These are phyloP conservation scores for Hortaea werneckii DNA, from an alignment of 2,329 filamentous ascomycete genomes.

Conservation along the genomic window DNA sequence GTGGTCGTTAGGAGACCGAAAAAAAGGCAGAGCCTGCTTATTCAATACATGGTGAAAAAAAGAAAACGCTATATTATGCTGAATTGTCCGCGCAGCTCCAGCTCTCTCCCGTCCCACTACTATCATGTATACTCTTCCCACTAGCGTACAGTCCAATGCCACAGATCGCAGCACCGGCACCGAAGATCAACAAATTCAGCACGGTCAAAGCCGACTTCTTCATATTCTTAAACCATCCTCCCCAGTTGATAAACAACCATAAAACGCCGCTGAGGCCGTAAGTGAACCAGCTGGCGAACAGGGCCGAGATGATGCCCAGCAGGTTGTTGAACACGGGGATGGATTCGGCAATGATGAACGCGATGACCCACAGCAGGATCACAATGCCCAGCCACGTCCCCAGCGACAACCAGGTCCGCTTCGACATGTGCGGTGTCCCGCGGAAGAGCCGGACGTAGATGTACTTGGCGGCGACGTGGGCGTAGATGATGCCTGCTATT, in stretches of 20 bases:
- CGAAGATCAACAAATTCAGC: slow-evolving; percentile 33
- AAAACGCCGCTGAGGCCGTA: slow-evolving; percentile 26
- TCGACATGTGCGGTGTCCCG: slow-evolving; percentile 41
- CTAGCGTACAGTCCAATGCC: slow-evolving; percentile 20
- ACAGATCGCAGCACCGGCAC: slow-evolving; percentile 17
- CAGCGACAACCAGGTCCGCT: slow-evolving; percentile 16
- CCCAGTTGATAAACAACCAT: slow-evolving; percentile 35
- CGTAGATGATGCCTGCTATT: slow-evolving; percentile 60
- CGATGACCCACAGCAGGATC: slow-evolving; percentile 47
- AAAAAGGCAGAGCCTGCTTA: too few species aligned
- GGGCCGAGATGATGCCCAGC: slow-evolving; percentile 48
- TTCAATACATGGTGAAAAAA: too few species aligned
- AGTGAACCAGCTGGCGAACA: slow-evolving; percentile 51
- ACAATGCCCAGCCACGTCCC: slow-evolving; percentile 50
- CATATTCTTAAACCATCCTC: slow-evolving; percentile 30
- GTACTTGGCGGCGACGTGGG: slow-evolving; percentile 56
- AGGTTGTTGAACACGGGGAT: slow-evolving; percentile 62
- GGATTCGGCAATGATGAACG: slow-evolving; percentile 58
- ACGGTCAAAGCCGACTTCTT: slow-evolving; percentile 33
- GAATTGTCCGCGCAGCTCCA: neutral
- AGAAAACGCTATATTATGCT: too few species aligned
- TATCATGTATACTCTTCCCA: slow-evolving; percentile 11
- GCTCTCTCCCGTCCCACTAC: neutral
- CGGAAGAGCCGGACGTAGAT: slow-evolving; percentile 55
- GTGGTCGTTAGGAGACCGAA: too few species aligned